phyloP scores from a whole-genome alignment of 176 grass and related monocot genomes.

The Olyra latifolia region DNA sequence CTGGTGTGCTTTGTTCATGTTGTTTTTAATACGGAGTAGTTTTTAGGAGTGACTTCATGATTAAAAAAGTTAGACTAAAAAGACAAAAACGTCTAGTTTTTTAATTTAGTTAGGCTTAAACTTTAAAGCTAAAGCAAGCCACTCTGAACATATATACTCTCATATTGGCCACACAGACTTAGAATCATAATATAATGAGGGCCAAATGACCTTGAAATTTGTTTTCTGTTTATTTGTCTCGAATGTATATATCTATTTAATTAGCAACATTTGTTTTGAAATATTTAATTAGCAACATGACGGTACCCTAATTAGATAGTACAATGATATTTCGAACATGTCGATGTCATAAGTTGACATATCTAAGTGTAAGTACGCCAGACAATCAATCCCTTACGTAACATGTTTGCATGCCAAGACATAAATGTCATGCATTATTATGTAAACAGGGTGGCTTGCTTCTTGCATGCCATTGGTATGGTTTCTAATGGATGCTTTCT shows the following conservation, averaged over 20 bases:
- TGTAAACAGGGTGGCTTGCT: neutral
- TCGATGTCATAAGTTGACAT: neutral
- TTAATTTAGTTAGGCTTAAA: too few species aligned
- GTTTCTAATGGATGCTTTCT: neutral
- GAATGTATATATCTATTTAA: neutral
- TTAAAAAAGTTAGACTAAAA: too few species aligned
- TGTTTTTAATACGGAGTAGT: too few species aligned
- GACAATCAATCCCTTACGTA: neutral
- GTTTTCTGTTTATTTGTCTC: neutral
- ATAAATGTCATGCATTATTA: neutral
- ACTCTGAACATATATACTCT: too few species aligned
- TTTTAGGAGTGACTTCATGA: too few species aligned
- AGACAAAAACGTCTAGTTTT: too few species aligned
- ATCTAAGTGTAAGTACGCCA: neutral
- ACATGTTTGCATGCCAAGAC: neutral
- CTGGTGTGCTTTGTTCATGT: too few species aligned
- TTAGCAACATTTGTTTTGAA: too few species aligned
- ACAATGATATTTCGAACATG: neutral
- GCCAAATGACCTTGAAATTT: neutral
- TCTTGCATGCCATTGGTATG: neutral
- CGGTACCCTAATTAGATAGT: neutral
- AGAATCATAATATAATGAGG: neutral
- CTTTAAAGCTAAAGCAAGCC: too few species aligned
- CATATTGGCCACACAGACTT: neutral
- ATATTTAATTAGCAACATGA: neutral